phyloP scores from a whole-genome alignment of 805 yeast genomes.

The Candida railenensis region DNA sequence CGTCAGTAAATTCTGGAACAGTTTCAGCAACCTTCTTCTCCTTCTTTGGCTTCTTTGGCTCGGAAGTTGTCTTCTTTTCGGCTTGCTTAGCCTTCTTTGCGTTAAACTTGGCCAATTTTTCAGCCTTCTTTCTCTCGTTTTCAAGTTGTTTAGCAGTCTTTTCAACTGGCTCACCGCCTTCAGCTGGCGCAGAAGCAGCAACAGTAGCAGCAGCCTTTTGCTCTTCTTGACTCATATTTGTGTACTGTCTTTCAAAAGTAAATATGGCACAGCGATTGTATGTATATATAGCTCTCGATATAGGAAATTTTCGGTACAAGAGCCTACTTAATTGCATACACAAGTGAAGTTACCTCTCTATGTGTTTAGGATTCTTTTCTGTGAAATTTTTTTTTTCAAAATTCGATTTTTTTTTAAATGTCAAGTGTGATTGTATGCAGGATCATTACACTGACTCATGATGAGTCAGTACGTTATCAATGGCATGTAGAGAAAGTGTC shows the following conservation, averaged over 20 bases:
- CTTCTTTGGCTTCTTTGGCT: constrained; percentile 62
- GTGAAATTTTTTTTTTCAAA: constrained; percentile 1
- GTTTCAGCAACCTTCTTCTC: constrained; percentile 69
- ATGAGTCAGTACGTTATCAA: not conserved
- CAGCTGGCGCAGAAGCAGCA: constrained; percentile 12
- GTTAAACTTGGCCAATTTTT: constrained; percentile 80
- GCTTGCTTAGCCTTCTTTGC: constrained; percentile 73
- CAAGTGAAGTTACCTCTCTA: not conserved
- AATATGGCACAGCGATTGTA: constrained; percentile 3
- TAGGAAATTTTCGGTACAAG: not conserved
- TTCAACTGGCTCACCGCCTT: constrained; percentile 25
- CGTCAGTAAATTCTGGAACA: constrained; percentile 81
- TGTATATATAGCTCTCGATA: not conserved
- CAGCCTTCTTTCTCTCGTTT: constrained; percentile 85
- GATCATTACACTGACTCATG: not conserved
- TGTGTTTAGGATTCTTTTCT: not conserved
- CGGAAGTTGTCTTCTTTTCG: constrained; percentile 40
- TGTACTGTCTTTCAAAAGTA: constrained; percentile 2
- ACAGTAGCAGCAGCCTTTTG: constrained; percentile 1
- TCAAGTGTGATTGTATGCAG: too few relatives aligned
- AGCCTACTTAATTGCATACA: constrained; percentile 4
- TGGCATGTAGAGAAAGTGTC: too few relatives aligned
- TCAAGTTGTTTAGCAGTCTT: constrained; percentile 81
- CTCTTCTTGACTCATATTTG: constrained; percentile 11
- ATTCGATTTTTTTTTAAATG: too few relatives aligned